A percentile compares a stretch with the other conserved stretches of the same genome.
phyloP scores from a whole-genome alignment of 2,329 filamentous ascomycete species.

The Trichoderma aggressivum region DNA sequence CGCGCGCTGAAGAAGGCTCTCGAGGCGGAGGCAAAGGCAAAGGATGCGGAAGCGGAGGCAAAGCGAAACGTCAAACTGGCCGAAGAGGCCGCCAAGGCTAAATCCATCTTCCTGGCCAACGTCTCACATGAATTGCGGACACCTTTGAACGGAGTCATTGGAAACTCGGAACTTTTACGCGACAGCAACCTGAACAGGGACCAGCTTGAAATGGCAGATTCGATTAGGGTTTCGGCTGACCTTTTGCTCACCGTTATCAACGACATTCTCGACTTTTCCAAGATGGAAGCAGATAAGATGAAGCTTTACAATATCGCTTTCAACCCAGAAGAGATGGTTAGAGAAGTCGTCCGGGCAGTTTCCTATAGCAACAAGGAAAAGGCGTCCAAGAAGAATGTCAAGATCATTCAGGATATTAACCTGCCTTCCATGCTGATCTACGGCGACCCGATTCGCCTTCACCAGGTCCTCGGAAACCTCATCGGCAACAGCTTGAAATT shows the following conservation, averaged over 20 bases:
- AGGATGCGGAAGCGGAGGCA: conserved; percentile 71
- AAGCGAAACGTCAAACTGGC: conserved; percentile 77
- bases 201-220: conserved; percentile 82
- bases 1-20: conserved; percentile 68
- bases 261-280: conserved; percentile 93
- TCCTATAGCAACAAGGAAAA: conserved; percentile 65
- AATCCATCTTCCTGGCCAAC: conserved; percentile 75
- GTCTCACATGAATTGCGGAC: conserved; percentile 80
- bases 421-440: conserved; percentile 70
- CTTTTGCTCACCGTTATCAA: conserved; percentile 90
- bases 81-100: conserved; percentile 78
- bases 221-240: conserved; percentile 81
- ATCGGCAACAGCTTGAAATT: conserved; percentile 95
- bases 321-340: conserved; percentile 64
- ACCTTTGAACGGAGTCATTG: conserved; percentile 83
- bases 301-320: conserved; percentile 72
- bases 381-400: conserved; percentile 59
- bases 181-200: conserved; percentile 73
- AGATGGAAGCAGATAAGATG: conserved; percentile 85
- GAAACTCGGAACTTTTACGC: conserved; percentile 78
- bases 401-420: conserved; percentile 67
- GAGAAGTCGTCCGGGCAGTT: conserved; percentile 62
- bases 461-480: conserved; percentile 74
- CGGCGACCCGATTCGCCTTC: conserved; percentile 63
- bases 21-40: conserved; percentile 72